phyloP scores from a whole-genome alignment of 2,329 filamentous ascomycete genomes.

The Moelleriella libera region DNA sequence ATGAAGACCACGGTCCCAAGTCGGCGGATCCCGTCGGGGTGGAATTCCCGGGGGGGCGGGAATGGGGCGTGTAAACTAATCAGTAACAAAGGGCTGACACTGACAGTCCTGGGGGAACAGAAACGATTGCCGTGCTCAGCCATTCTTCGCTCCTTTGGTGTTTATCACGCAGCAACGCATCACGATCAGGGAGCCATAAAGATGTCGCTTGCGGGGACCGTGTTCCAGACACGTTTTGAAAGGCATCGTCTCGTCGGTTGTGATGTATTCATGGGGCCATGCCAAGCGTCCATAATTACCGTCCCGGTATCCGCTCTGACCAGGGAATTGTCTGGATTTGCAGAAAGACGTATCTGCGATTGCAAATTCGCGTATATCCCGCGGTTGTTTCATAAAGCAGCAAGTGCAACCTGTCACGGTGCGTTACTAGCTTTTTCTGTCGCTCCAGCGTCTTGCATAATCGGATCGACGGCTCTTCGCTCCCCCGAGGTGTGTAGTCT shows the following conservation, averaged over 20 bases:
- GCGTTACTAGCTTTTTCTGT: too few relatives aligned
- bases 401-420: background rate
- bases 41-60: background rate
- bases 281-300: background rate
- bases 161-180: too few relatives aligned
- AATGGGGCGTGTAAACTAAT: background rate
- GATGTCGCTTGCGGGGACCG: too few relatives aligned
- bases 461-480: too few relatives aligned
- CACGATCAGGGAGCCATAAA: too few relatives aligned
- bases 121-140: too few relatives aligned
- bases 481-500: too few relatives aligned
- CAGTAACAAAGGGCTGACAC: background rate
- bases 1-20: background rate
- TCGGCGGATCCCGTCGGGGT: background rate
- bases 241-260: background rate
- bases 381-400: background rate
- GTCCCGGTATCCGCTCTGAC: background rate
- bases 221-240: background rate
- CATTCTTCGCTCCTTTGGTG: too few relatives aligned
- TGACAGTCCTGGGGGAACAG: too few relatives aligned
- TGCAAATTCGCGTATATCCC: background rate
- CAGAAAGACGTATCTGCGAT: background rate
- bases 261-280: background rate
- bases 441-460: too few relatives aligned
- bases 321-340: background rate